Base-by-base conservation (phyloP, 2,329 filamentous ascomycete genomes). In the Calonectria henricotiae region DNA sequence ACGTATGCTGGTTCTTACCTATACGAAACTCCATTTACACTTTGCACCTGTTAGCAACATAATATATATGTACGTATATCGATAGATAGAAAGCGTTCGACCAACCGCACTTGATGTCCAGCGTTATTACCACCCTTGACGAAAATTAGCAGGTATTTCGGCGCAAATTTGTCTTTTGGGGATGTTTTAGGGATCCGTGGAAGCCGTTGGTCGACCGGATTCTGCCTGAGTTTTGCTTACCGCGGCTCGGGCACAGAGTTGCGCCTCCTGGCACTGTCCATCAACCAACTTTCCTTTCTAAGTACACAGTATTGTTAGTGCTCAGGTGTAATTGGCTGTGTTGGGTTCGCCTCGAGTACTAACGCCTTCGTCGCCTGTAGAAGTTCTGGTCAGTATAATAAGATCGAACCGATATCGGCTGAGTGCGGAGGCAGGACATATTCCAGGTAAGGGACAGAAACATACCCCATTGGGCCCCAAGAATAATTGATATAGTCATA, bases 401-500 rank as follows among this genome's bases (percentile, higher is more conserved):
- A 77, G 62, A 74, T 72, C 68, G 66, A 71, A 54, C 70, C 74
- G 67, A 72, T 73, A 74, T 76, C 72, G 65, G 73, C 71, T 27
- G 54, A 67, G 72, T 58, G 61, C 44, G 67, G 30, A 41, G 54
- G 65, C 74, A 43, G 41, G 47, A 65, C 66, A 66, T 65, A 70
- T 74, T 65, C 64, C 66, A 71, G 73, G 61, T 37, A 66, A 69
- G 68, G 61, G 62, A 71, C 30, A 63, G 32, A 73, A 65, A 79
- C 80, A 71, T 77, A 82, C 82, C 82, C 80, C 81, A 83, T 79
- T 83, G 81, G 72, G 81, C 75, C 66, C 82, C 82, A 58, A 83
- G 76, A 77, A 82, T 79, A 49, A 82, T 73, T 15, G 77, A 79
- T 73, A 80, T 80, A 58, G 79, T 74, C 77, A 79, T 79, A 30